A percentile compares a stretch with the other conserved stretches of the same genome.
phyloP scores from a whole-genome alignment of 805 yeast species.

The Teunomyces aglyptinius region DNA sequence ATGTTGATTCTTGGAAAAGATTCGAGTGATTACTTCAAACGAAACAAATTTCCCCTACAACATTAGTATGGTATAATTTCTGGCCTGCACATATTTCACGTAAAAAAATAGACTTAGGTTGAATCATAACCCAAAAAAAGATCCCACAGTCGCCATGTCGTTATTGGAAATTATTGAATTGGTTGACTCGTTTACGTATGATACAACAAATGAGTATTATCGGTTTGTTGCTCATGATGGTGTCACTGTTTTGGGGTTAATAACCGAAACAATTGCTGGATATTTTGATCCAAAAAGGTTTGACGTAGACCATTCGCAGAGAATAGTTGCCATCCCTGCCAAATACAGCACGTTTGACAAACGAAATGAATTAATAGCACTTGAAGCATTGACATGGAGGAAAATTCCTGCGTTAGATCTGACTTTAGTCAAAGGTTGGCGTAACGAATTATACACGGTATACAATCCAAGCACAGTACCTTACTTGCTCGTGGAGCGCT shows the following conservation, averaged over 20 bases:
- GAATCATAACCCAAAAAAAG: too few species aligned
- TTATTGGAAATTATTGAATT: constrained; percentile 16
- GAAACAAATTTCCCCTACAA: too few species aligned
- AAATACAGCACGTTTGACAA: constrained; percentile 36
- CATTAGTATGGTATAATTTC: too few species aligned
- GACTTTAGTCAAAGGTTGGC: constrained; percentile 64
- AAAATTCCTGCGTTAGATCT: constrained; percentile 22
- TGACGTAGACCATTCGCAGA: constrained; percentile 6
- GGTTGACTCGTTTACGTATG: constrained; percentile 34
- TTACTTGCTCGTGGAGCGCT: constrained; percentile 74
- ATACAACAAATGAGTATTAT: constrained; percentile 14
- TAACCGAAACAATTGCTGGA: constrained; percentile 19
- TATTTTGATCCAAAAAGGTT: constrained; percentile 3
- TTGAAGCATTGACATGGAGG: constrained; percentile 43
- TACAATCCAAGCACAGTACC: constrained; percentile 54
- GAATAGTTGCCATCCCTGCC: constrained; percentile 26
- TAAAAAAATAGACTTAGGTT: too few species aligned
- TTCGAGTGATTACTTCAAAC: neutral
- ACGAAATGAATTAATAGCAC: constrained; percentile 40
- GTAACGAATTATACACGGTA: constrained; percentile 77
- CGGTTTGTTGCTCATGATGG: constrained; percentile 30
- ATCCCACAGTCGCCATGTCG: neutral
- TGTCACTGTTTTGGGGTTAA: constrained; percentile 11
- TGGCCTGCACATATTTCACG: too few species aligned
- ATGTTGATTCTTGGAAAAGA: neutral